phyloP scores from a whole-genome alignment of 2,329 filamentous ascomycete genomes.

The Trichophaea hybrida region DNA sequence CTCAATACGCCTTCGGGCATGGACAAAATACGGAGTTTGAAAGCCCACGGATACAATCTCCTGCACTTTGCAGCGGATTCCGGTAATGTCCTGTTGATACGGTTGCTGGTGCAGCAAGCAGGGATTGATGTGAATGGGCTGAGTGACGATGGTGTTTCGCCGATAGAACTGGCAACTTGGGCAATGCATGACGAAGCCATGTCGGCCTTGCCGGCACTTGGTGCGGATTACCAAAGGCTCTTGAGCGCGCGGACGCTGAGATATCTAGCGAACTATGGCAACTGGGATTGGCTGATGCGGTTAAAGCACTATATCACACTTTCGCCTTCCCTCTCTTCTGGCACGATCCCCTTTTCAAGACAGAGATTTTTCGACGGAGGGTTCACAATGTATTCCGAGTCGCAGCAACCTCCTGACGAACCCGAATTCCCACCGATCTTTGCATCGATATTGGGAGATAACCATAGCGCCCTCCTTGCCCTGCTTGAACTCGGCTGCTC shows the following conservation, averaged over 20 bases:
- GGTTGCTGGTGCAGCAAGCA: background rate
- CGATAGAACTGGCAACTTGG: background rate
- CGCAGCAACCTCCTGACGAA: background rate
- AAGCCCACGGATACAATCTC: background rate
- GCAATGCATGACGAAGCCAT: background rate
- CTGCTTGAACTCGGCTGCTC: background rate
- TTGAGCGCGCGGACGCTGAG: background rate
- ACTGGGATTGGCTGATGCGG: background rate
- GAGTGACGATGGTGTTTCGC: background rate
- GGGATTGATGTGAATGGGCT: background rate
- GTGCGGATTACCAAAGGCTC: background rate
- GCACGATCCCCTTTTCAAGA: background rate
- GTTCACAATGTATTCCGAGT: background rate
- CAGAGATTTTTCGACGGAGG: background rate
- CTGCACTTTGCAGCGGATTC: background rate
- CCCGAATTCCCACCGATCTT: background rate
- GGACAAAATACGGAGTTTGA: background rate
- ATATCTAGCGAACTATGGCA: background rate
- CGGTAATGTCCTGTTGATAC: background rate
- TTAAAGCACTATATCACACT: background rate
- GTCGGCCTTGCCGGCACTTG: background rate
- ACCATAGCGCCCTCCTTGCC: background rate
- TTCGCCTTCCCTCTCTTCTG: background rate
- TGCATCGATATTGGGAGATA: background rate
- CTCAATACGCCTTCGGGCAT: background rate